A percentile compares a stretch with the other conserved stretches of the same genome.
phyloP scores from a whole-genome alignment of 495 filamentous ascomycete species.

The Durotheca rogersii region DNA sequence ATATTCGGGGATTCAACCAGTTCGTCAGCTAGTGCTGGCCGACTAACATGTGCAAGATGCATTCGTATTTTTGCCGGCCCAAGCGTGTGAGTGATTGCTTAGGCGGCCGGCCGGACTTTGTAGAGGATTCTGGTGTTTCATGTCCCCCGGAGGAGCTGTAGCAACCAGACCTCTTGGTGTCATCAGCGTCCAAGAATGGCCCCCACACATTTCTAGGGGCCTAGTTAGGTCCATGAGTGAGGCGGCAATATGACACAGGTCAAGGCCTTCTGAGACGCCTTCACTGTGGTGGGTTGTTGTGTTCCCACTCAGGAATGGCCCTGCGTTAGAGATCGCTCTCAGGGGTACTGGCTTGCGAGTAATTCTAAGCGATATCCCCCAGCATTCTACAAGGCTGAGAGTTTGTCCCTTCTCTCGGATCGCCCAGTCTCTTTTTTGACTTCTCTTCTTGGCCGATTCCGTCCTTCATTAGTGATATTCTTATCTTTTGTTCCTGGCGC shows the following conservation, averaged over 20 bases:
- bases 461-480: conserved; percentile 6
- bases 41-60: too few relatives aligned
- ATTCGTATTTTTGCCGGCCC: too few relatives aligned
- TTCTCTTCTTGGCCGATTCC: conserved; percentile 10
- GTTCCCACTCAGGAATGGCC: too few relatives aligned
- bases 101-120: too few relatives aligned
- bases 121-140: too few relatives aligned
- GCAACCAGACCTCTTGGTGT: not conserved
- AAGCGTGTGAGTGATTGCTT: too few relatives aligned
- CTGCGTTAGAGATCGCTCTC: conserved; percentile 18
- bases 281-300: too few relatives aligned
- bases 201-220: conserved; percentile 2
- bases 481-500: conserved; percentile 38
- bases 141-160: conserved; percentile 3
- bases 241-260: conserved; percentile 21
- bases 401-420: conserved; percentile 3
- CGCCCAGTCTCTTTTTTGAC: not conserved
- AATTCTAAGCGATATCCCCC: conserved; percentile 18
- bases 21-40: too few relatives aligned
- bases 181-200: conserved; percentile 9
- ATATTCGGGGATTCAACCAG: too few relatives aligned
- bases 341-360: conserved; percentile 9
- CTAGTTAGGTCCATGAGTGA: conserved; percentile 3
- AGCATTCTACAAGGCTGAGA: conserved; percentile 8
- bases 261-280: conserved; percentile 21